Evolutionary conservation across 2,329 filamentous ascomycete genomes (phyloP), one percentile per base, ranked within the genome.

Genomic region (Knufia fluminis): DNA sequence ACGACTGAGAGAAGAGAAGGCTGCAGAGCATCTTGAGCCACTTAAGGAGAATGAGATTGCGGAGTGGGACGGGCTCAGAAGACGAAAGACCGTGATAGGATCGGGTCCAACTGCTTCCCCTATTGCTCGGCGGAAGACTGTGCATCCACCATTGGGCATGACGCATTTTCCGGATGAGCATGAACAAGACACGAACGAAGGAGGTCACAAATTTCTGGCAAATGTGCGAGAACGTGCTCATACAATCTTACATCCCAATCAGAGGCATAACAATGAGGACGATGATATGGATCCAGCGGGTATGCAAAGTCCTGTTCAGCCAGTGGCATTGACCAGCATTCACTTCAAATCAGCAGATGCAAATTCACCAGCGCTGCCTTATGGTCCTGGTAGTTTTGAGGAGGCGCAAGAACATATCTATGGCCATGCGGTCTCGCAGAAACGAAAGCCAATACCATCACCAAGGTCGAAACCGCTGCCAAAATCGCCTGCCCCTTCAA

Each of bases 41-140:
- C 84, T 94, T 46, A 79, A 76, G 41, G 89, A 96, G 62, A 80
- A 88, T 57, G 87, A 89, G 20, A 73, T 80, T 24, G 84, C 87
- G 54, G 89, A 97, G 67, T 98, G 89, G 83, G 92, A 97, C 67
- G 92, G 92, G 3, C 69, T 98, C 46, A 78, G 91, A 60, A 76
- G 89, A 59, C 77, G 92, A 46, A 79, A 73, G 62, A 83, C 79
- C 2, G 65, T 80, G 39, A 56, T 76, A 17, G 72, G 71, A 20
- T 64, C 71, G 35, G 71, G 71, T 24, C 62, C 64, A 24, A 68
- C 55, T 43, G 66, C 63, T 60, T 69, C 71, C 3, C 58, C 77
- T 14, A 63, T 65, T 39, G 69, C 63, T 7, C 59, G 63, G 39
- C 61, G 64, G 32, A 78, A 73, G 57, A 75, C 73, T 0, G 57